Percentiles rank a stretch among this genome's conserved stretches.
Conservation (phyloP, 305 asterid species). For the Petunia hybrid region DNA sequence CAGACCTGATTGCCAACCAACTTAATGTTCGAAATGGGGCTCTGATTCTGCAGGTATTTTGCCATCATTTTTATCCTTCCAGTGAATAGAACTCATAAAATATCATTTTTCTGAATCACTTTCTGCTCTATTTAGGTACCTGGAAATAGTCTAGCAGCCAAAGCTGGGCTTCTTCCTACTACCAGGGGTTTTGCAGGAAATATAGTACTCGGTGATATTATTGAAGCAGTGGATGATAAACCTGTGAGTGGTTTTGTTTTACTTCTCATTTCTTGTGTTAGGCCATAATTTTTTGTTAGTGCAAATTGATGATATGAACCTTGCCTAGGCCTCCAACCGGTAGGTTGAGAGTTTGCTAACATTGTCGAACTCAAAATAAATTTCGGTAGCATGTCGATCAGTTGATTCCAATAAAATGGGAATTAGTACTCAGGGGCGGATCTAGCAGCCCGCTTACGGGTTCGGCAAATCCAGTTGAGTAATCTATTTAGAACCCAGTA, state of each 20-base stretch:
- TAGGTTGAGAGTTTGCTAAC: background rate
- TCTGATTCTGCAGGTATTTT: constrained; percentile 68
- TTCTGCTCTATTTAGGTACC: constrained; percentile 64
- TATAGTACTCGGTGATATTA: constrained; percentile 87
- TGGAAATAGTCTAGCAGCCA: constrained; percentile 74
- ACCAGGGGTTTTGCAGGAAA: constrained; percentile 97
- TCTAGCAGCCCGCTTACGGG: no score
- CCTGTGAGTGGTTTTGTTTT: constrained; percentile 56
- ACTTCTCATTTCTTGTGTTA: background rate
- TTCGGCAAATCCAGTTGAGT: no score
- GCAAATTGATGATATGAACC: constrained; percentile 16
- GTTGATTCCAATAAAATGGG: no score
- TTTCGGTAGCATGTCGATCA: no score
- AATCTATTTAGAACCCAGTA: no score
- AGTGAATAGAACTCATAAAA: background rate
- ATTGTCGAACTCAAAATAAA: no score
- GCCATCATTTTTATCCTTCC: constrained; percentile 26
- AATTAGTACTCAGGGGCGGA: no score
- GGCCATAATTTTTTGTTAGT: no score
- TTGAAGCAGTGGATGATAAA: constrained; percentile 76
- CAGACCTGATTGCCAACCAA: constrained; percentile 84
- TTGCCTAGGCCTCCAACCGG: background rate
- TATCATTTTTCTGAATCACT: constrained; percentile 5
- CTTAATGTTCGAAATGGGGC: constrained; percentile 97
- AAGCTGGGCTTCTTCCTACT: constrained; percentile 80